phyloP scores from a whole-genome alignment of 164 flowering plant species.

The Protea cynaroides region DNA sequence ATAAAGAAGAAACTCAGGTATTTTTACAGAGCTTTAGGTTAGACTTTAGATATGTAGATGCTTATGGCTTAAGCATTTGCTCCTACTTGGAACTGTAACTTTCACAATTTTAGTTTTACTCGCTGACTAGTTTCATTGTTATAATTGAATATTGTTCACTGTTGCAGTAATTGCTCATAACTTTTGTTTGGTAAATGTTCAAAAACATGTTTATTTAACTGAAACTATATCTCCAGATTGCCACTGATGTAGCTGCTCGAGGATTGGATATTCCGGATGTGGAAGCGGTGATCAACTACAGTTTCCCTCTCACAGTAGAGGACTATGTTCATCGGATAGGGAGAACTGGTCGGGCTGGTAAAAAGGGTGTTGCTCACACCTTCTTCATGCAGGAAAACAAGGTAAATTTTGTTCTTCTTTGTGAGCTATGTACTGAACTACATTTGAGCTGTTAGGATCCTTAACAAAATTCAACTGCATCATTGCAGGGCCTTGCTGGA shows the following conservation, averaged over 20 bases:
- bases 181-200: too few relatives aligned
- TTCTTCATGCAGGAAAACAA: conserved; percentile 90
- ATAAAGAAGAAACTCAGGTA: too few relatives aligned
- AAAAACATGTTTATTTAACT: background rate
- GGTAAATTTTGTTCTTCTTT: conserved; percentile 32
- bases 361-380: conserved; percentile 95
- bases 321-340: conserved; percentile 98
- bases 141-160: too few relatives aligned
- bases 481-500: conserved; percentile 79
- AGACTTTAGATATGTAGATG: too few relatives aligned
- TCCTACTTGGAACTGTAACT: too few relatives aligned
- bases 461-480: background rate
- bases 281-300: conserved; percentile 94
- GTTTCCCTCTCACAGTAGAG: conserved; percentile 94
- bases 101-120: too few relatives aligned
- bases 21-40: too few relatives aligned
- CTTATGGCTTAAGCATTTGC: too few relatives aligned
- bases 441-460: background rate
- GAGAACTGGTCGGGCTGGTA: conserved; percentile 97
- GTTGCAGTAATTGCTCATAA: too few relatives aligned
- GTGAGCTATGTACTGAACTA: background rate
- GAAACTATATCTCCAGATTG: conserved; percentile 51
- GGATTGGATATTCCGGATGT: conserved; percentile 99
- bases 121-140: too few relatives aligned
- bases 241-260: conserved; percentile 98